Evolutionary conservation across 345 rosid species (phyloP), one percentile per base, ranked within the genome.

Genomic region (Boechera divaricarpa): DNA sequence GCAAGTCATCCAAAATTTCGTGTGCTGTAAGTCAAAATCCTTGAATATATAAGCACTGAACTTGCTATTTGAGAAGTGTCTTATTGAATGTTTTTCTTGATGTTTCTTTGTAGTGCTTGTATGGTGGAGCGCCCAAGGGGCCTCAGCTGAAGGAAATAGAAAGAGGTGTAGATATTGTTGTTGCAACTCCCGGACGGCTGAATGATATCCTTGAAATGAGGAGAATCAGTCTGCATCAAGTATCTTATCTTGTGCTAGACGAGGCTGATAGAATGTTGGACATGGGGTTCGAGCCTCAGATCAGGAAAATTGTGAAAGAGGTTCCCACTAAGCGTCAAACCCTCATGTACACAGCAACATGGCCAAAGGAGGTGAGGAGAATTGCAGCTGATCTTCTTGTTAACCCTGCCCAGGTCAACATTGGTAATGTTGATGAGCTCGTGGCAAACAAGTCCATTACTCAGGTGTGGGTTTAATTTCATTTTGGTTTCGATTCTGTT

Each of bases 261-360:
- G 99, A 95, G 81, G 99, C 99, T 73, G 99, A 95, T 83, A 94
- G 97, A 70, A 95, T 95, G 99, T 76, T 92, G 77, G 99, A 95
- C 83, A 95, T 95, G 99, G 99, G 99, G 15, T 95, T 95, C 59
- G 99, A 95, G 80, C 99, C 98, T 71, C 99, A 95, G 77, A 95
- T 95, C 79, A 70, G 98, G 74, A 95, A 92, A 82, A 92, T 95
- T 77, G 98, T 95, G 63, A 95, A 88, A 10, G 98, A 88, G 82
- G 91, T 89, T 16, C 99, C 99, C 70, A 57, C 89, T 60, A 87
- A 89, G 57, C 93, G 99, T 42, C 99, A 95, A 82, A 95, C 98
- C 26, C 95, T 95, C 62, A 95, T 95, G 99, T 95, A 82, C 75
- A 95, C 98, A 7, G 99, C 99, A 31, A 92, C 99, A 3, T 92